Conservation (phyloP, 441 rosid species). For the Eutrema salsugineum region DNA sequence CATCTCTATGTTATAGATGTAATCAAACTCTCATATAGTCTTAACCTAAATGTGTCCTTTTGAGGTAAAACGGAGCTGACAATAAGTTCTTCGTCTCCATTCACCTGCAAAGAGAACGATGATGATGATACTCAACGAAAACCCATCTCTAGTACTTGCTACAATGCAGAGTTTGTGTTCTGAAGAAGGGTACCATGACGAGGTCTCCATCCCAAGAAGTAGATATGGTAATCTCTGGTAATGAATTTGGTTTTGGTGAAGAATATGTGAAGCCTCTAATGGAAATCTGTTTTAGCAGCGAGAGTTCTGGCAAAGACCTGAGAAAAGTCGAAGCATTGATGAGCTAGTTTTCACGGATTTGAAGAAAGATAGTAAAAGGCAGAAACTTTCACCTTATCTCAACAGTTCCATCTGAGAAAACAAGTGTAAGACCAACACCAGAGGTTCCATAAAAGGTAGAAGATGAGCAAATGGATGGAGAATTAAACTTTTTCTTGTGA, state of each 20-base stretch:
- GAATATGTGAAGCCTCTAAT: conserved; percentile 62
- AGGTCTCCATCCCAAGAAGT: conserved; percentile 73
- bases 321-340: neutral
- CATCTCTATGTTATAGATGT: neutral
- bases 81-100: conserved; percentile 73
- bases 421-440: conserved; percentile 73
- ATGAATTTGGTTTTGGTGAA: conserved; percentile 43
- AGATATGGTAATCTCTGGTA: conserved; percentile 50
- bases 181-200: conserved; percentile 53
- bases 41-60: conserved; percentile 61
- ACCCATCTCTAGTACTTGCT: neutral
- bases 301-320: conserved; percentile 85
- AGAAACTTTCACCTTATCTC: conserved; percentile 68
- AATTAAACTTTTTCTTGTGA: conserved; percentile 80
- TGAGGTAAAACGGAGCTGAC: conserved; percentile 56
- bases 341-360: neutral
- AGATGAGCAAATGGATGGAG: conserved; percentile 80
- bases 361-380: neutral
- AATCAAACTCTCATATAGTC: neutral
- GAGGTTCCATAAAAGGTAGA: conserved; percentile 59
- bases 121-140: neutral
- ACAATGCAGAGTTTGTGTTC: neutral
- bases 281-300: conserved; percentile 57
- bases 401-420: conserved; percentile 58
- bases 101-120: conserved; percentile 46